Conservation (phyloP, 2,329 filamentous ascomycete species). For the Fusarium cyanostomum region DNA sequence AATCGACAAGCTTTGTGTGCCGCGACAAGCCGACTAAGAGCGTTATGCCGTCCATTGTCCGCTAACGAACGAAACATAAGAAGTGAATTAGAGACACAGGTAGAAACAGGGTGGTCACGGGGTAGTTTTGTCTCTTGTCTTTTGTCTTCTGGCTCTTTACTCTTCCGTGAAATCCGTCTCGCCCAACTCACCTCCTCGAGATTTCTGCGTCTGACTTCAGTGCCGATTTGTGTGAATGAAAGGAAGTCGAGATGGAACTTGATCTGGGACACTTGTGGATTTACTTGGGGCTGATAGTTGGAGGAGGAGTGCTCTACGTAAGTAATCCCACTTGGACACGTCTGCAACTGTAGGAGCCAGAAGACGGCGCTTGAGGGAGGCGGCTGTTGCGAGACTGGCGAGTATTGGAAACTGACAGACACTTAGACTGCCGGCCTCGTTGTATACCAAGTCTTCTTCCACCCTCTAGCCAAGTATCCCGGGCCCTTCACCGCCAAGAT, state of each 20-base stretch:
- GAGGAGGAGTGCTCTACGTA: constrained; percentile 54
- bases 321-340: constrained; percentile 36
- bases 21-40: constrained; percentile 43
- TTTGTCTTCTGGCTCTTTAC: constrained; percentile 9
- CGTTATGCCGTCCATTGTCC: constrained; percentile 18
- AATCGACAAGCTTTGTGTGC: constrained; percentile 41
- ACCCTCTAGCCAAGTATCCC: constrained; percentile 71
- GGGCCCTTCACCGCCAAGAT: constrained; percentile 71
- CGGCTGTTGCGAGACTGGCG: neutral
- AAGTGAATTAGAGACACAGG: constrained; percentile 19
- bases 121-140: constrained; percentile 10
- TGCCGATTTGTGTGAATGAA: constrained; percentile 2
- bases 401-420: constrained; percentile 1
- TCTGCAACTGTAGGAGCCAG: neutral
- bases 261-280: constrained; percentile 50
- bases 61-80: constrained; percentile 22
- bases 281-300: constrained; percentile 52
- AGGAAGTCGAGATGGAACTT: constrained; percentile 40
- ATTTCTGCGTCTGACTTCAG: neutral
- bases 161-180: constrained; percentile 14
- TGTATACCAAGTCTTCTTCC: constrained; percentile 69
- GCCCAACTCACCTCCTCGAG: neutral
- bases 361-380: neutral
- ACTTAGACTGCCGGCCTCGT: constrained; percentile 53
- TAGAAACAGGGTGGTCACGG: constrained; percentile 31